Evolutionary conservation across 305 asterid species (phyloP).

Genomic region (Plantago coronopus): DNA sequence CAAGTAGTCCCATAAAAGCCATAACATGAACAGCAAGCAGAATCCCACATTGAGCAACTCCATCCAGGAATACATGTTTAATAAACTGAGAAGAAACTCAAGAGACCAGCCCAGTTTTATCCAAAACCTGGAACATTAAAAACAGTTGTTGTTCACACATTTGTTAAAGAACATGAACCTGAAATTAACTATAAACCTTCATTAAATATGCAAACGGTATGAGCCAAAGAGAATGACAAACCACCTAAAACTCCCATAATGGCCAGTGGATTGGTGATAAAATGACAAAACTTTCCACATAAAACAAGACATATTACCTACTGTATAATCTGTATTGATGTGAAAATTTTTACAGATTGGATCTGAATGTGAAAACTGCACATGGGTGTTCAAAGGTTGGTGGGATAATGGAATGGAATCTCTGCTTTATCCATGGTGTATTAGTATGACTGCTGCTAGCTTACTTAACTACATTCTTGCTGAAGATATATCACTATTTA

Average conservation of each 20-base stretch:
- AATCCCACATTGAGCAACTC: slow-evolving; percentile 43
- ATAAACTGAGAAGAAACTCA: slow-evolving; percentile 3
- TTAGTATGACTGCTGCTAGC: slow-evolving; percentile 8
- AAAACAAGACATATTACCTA: slow-evolving; percentile 8
- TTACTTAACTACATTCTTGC: not conserved
- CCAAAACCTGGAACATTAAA: slow-evolving; percentile 23
- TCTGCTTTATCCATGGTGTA: slow-evolving; percentile 23
- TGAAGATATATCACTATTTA: slow-evolving; percentile 12
- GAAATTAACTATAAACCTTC: not conserved
- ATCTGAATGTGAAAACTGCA: slow-evolving; percentile 37
- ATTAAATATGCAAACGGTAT: not conserved
- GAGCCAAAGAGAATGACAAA: not conserved
- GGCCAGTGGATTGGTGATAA: slow-evolving; percentile 10
- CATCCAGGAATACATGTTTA: slow-evolving; percentile 41
- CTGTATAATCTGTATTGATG: not conserved
- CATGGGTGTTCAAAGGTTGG: slow-evolving; percentile 45
- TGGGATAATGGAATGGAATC: slow-evolving; percentile 41
- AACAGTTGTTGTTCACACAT: slow-evolving; percentile 6
- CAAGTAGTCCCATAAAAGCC: slow-evolving; percentile 41
- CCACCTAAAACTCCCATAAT: slow-evolving; percentile 18
- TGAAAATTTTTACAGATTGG: slow-evolving; percentile 22
- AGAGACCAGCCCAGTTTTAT: not conserved
- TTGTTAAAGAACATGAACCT: slow-evolving; percentile 1
- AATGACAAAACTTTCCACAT: slow-evolving; percentile 4
- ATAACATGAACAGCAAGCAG: slow-evolving; percentile 36